phyloP scores from a whole-genome alignment of 352 stramenopile species.

The Globisporangium parvum region DNA sequence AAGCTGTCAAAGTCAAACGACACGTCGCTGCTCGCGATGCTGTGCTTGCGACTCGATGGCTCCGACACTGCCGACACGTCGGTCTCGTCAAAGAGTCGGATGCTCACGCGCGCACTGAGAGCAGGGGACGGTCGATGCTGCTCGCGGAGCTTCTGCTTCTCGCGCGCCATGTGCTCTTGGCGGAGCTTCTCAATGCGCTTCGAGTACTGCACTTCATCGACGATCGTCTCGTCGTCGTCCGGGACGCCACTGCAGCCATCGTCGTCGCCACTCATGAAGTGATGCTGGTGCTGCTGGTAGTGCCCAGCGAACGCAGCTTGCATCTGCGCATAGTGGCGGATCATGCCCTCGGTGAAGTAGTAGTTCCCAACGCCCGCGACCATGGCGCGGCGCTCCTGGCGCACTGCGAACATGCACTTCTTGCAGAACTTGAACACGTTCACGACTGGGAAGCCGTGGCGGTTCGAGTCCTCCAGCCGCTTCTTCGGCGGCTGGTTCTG shows the following conservation, averaged over 20 bases:
- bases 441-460: constrained; percentile 49
- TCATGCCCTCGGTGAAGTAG: constrained; percentile 39
- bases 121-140: constrained; percentile 11
- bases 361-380: constrained; percentile 38
- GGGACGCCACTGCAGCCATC: constrained; percentile 27
- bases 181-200: constrained; percentile 48
- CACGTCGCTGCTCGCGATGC: constrained; percentile 18
- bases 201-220: constrained; percentile 44
- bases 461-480: constrained; percentile 26
- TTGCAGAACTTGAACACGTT: constrained; percentile 71
- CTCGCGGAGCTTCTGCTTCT: constrained; percentile 41
- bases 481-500: constrained; percentile 37
- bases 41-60: constrained; percentile 1
- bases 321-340: constrained; percentile 37
- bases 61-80: constrained; percentile 10
- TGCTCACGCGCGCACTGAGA: constrained; percentile 2
- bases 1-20: constrained; percentile 46
- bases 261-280: constrained; percentile 8
- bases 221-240: constrained; percentile 33
- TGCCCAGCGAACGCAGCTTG: constrained; percentile 12
- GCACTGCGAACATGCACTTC: constrained; percentile 67
- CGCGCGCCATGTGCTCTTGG: constrained; percentile 56
- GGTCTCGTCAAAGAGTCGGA: constrained; percentile 42
- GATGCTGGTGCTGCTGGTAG: constrained; percentile 4
- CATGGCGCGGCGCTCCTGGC: constrained; percentile 54